A percentile compares a stretch with the other conserved stretches of the same genome.
These are phyloP conservation scores for Suillus alpinus DNA, from an alignment of 768 basidiomycete species.

Conservation along the genomic window DNA sequence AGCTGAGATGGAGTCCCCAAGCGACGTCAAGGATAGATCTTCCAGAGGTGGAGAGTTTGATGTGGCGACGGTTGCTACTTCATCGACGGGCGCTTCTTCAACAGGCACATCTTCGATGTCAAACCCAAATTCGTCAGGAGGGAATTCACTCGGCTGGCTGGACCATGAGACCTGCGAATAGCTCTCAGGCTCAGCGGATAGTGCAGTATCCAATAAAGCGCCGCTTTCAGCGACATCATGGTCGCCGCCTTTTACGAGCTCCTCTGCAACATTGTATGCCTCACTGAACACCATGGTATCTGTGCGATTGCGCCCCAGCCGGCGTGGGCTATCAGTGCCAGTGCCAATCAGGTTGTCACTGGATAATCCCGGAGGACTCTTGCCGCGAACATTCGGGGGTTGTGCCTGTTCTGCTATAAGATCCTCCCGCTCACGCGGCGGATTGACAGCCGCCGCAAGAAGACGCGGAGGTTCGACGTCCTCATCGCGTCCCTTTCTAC, in stretches of 20 bases:
- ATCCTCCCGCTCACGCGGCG: constrained; percentile 13
- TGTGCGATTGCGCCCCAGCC: constrained; percentile 54
- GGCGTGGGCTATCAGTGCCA: constrained; percentile 41
- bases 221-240: neutral
- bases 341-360: constrained; percentile 13
- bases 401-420: constrained; percentile 7
- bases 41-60: constrained; percentile 29
- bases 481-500: constrained; percentile 21
- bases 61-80: constrained; percentile 17
- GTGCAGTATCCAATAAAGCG: constrained; percentile 13
- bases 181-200: constrained; percentile 11
- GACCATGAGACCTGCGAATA: constrained; percentile 10
- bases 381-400: constrained; percentile 13
- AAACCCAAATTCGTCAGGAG: constrained; percentile 10
- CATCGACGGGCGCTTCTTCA: constrained; percentile 4
- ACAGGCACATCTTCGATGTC: constrained; percentile 25
- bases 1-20: constrained; percentile 15
- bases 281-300: constrained; percentile 75
- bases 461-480: constrained; percentile 40
- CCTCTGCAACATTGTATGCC: constrained; percentile 36
- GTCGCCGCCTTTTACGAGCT: constrained; percentile 28
- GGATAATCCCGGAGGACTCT: constrained; percentile 23
- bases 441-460: constrained; percentile 40
- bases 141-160: constrained; percentile 2
- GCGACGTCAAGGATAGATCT: constrained; percentile 23